Base-by-base conservation (phyloP, 805 yeast species). In the Teunomyces gatunensis region DNA sequence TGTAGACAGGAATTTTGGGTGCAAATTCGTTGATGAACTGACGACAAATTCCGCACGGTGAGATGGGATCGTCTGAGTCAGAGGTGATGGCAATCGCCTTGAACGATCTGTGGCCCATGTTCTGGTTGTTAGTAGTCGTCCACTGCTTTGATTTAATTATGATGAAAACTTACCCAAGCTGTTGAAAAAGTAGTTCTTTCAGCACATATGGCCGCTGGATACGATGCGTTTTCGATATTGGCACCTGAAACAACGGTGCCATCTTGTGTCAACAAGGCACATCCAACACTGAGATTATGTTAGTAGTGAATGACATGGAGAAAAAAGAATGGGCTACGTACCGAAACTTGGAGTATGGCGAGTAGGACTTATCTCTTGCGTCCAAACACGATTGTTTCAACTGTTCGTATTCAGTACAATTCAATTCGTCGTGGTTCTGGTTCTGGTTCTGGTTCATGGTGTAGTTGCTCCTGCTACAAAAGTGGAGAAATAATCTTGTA, bases 21-120 rank as follows among this genome's bases (percentile, higher is more conserved):
- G 83, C 79, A 64, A 91, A 92, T 64, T 92, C 99, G 33, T 96
- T 74, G 28, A 92, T 81, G 47, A 86, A 80, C 65, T 92, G 99
- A 46, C 99, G 75, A 60, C 99, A 92, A 32, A 94, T 84, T 3
- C 99, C 99, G 64, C 99, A 92, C 0, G 99, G 99, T 7, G 91
- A 74, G 9, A 87, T 83, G 27, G 84, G 78, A 1, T 76, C 77
- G 1, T 61, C 59, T 39, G 76, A 55, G 59, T 85, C 91, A 18
- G 87, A 77, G 3, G 87, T 71, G 7, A 89, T 79, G 3, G 85
- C 96, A 47, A 89, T 68, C 1, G 87, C 88, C 49, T 67, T 71
- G 60, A 85, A 78, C 20, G 52, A 42, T 4, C 53, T 60, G 47
- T 71, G 65, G 0, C 81, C 81, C 36, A 58, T 65, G 67, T 60